phyloP scores from a whole-genome alignment of 306 rosid genomes.

The Calophaca sinica region DNA sequence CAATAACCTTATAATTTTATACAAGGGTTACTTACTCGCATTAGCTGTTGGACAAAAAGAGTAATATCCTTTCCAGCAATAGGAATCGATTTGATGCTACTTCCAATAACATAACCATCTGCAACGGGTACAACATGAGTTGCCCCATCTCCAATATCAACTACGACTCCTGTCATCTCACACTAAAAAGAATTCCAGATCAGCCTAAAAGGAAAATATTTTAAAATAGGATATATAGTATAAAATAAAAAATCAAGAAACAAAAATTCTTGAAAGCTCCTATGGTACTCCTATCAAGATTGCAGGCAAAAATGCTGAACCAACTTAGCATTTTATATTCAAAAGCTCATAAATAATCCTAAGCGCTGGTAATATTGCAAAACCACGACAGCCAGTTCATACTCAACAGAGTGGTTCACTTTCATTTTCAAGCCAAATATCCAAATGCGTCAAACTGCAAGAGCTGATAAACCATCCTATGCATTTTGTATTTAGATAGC shows the following conservation, averaged over 20 bases:
- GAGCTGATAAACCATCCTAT: background rate
- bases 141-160: slow-evolving; percentile 97
- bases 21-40: slow-evolving; percentile 73
- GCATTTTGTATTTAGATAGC: slow-evolving; percentile 22
- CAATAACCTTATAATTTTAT: slow-evolving; percentile 20
- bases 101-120: slow-evolving; percentile 97
- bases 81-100: slow-evolving; percentile 96
- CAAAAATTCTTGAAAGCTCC: slow-evolving; percentile 14
- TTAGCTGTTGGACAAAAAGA: slow-evolving; percentile 94
- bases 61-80: slow-evolving; percentile 94
- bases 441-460: slow-evolving; percentile 30
- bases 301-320: slow-evolving; percentile 8
- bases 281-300: background rate
- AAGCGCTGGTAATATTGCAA: background rate
- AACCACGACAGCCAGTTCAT: background rate
- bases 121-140: slow-evolving; percentile 98
- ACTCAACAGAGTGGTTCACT: slow-evolving; percentile 5
- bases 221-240: background rate
- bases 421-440: slow-evolving; percentile 28
- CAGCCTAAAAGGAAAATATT: slow-evolving; percentile 51
- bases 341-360: slow-evolving; percentile 5
- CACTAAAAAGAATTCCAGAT: slow-evolving; percentile 74
- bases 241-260: slow-evolving; percentile 3
- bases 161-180: slow-evolving; percentile 99
- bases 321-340: slow-evolving; percentile 36